Evolutionary conservation across 371 early-diverging fungal genomes (phyloP).

Genomic region (Conidiobolus incongruus): DNA sequence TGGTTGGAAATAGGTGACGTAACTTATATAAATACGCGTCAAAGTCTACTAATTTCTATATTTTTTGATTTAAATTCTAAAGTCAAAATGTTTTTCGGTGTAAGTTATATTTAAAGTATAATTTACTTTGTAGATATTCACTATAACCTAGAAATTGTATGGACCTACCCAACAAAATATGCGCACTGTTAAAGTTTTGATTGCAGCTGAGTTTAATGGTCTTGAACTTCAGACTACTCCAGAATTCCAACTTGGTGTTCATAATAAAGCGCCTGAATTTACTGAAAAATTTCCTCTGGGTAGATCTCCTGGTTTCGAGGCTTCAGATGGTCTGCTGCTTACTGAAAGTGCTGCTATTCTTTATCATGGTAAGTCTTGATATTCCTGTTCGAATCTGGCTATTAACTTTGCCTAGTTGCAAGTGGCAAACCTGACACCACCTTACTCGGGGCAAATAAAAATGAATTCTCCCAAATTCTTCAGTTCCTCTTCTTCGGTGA

Average conservation of each 20-base stretch:
- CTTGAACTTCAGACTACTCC: conserved; percentile 36
- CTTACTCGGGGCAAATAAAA: conserved; percentile 34
- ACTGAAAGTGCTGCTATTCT: conserved; percentile 74
- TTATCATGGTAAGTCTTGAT: conserved; percentile 38
- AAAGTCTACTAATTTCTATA: too few relatives aligned
- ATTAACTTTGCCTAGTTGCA: conserved; percentile 21
- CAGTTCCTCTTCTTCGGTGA: conserved; percentile 60
- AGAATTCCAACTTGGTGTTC: conserved; percentile 35
- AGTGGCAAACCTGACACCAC: conserved; percentile 26
- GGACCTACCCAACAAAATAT: conserved; percentile 18
- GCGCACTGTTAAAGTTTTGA: conserved; percentile 31
- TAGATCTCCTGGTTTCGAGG: conserved; percentile 50
- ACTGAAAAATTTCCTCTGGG: conserved; percentile 40
- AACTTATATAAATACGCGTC: too few relatives aligned
- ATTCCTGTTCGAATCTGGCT: conserved; percentile 8
- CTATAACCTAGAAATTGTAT: background rate
- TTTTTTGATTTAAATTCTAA: too few relatives aligned
- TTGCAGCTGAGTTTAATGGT: conserved; percentile 58
- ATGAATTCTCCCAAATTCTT: conserved; percentile 52
- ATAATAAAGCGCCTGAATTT: conserved; percentile 56
- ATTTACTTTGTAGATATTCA: too few relatives aligned
- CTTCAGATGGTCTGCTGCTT: conserved; percentile 34
- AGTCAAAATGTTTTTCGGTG: too few relatives aligned
- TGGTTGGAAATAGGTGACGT: too few relatives aligned
- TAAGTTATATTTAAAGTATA: too few relatives aligned